These are phyloP conservation scores for Aspergillus indologenus DNA, from an alignment of 495 filamentous ascomycete genomes.

Conservation along the genomic window DNA sequence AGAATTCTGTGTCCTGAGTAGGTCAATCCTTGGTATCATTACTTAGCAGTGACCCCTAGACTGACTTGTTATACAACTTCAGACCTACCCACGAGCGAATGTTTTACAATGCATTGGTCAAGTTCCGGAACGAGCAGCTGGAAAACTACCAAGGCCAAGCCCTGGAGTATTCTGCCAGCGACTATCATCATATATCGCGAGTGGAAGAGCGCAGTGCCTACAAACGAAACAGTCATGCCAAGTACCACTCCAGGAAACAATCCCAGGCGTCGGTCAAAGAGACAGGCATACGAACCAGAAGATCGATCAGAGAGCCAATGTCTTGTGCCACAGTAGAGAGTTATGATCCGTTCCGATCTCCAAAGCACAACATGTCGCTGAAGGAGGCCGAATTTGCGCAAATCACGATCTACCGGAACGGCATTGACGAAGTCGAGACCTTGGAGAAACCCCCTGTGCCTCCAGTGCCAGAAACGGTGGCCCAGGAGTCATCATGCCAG, in stretches of 20 bases:
- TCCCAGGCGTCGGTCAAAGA: slow-evolving; percentile 64
- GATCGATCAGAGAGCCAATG: slow-evolving; percentile 50
- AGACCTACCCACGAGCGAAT: slow-evolving; percentile 85
- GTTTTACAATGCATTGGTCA: slow-evolving; percentile 81
- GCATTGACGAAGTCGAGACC: slow-evolving; percentile 10
- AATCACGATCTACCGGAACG: slow-evolving; percentile 62
- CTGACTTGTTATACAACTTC: slow-evolving; percentile 8
- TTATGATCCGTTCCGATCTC: slow-evolving; percentile 84
- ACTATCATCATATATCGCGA: slow-evolving; percentile 76
- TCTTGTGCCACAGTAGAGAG: slow-evolving; percentile 50
- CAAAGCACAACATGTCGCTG: slow-evolving; percentile 43
- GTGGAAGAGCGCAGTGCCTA: slow-evolving; percentile 46
- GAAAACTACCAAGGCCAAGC: slow-evolving; percentile 76
- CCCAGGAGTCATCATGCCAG: slow-evolving; percentile 20
- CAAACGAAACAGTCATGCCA: slow-evolving; percentile 26
- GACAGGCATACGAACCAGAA: slow-evolving; percentile 15
- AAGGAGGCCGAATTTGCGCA: slow-evolving; percentile 50
- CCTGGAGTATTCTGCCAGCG: slow-evolving; percentile 75
- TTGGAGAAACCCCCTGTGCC: slow-evolving; percentile 8
- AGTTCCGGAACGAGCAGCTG: slow-evolving; percentile 74
- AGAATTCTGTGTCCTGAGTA: slow-evolving; percentile 67
- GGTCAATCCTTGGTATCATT: slow-evolving; percentile 25
- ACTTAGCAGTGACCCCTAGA: neutral
- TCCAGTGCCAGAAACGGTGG: slow-evolving; percentile 25
- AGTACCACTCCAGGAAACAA: slow-evolving; percentile 48